Percentiles rank a stretch among this genome's conserved stretches.
Conservation (phyloP, 345 rosid genomes). For the Trapa bicornis region DNA sequence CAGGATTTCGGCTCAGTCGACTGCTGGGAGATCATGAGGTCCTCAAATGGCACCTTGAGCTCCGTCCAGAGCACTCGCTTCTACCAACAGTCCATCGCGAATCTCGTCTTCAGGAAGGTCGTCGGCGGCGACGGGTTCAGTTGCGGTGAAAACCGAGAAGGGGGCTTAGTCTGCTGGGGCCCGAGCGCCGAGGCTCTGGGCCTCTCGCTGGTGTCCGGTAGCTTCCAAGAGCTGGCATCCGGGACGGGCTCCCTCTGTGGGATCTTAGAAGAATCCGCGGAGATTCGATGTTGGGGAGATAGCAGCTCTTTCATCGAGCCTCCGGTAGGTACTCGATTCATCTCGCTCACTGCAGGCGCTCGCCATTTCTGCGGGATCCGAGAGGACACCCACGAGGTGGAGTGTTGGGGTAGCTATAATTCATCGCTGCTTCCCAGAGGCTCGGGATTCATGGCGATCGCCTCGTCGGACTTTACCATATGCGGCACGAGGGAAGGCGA, state of each 20-base stretch:
- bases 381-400: slow-evolving; percentile 64
- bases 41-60: slow-evolving; percentile 23
- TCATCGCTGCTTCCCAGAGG: slow-evolving; percentile 49
- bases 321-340: slow-evolving; percentile 31
- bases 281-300: slow-evolving; percentile 61
- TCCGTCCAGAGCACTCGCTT: slow-evolving; percentile 26
- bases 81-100: slow-evolving; percentile 32
- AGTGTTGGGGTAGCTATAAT: slow-evolving; percentile 77
- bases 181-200: slow-evolving; percentile 39
- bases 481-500: slow-evolving; percentile 82
- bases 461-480: slow-evolving; percentile 67
- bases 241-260: slow-evolving; percentile 48
- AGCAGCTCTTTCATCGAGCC: slow-evolving; percentile 20
- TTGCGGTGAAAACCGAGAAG: slow-evolving; percentile 65
- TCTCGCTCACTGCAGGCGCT: slow-evolving; percentile 59
- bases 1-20: slow-evolving; percentile 56
- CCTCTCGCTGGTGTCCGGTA: slow-evolving; percentile 27
- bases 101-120: slow-evolving; percentile 39
- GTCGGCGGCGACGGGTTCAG: slow-evolving; percentile 83
- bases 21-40: slow-evolving; percentile 56
- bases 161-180: slow-evolving; percentile 78
- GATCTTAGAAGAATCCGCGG: slow-evolving; percentile 31
- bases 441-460: slow-evolving; percentile 76
- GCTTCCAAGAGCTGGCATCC: slow-evolving; percentile 42
- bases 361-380: slow-evolving; percentile 73